Percentiles rank a stretch among this genome's conserved stretches.
Conservation (phyloP, 225 moss, liverwort and hornwort species). For the Polytrichum formosum region DNA sequence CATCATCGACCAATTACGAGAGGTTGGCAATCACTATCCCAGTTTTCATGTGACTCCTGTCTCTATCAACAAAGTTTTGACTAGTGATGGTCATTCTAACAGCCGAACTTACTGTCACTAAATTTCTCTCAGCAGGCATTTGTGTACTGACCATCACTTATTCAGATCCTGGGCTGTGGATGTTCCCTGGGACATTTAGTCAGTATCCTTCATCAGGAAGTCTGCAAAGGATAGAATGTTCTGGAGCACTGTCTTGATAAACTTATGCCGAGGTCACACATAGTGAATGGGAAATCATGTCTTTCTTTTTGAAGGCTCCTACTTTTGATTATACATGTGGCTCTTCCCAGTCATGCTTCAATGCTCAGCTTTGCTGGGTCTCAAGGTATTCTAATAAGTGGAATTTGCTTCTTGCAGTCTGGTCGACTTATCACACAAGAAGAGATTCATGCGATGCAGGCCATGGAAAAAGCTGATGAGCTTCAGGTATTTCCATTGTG, state of each 20-base stretch:
- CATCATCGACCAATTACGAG: constrained; percentile 72
- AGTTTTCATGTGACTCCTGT: not conserved
- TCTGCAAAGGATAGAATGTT: too few relatives aligned
- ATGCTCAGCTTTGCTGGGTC: not conserved
- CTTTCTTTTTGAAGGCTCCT: too few relatives aligned
- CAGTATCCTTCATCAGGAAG: too few relatives aligned
- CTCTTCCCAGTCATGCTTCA: too few relatives aligned
- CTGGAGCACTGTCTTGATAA: too few relatives aligned
- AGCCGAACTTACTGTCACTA: not conserved
- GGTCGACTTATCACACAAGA: constrained; percentile 68
- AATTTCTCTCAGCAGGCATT: not conserved
- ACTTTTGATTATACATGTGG: too few relatives aligned
- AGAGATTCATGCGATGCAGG: constrained; percentile 59
- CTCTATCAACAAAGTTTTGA: not conserved
- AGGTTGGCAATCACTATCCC: constrained; percentile 37
- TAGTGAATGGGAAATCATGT: too few relatives aligned
- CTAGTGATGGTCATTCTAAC: not conserved
- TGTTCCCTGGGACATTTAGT: too few relatives aligned
- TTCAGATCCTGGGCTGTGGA: too few relatives aligned
- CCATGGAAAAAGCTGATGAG: constrained; percentile 73
- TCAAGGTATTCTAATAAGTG: constrained; percentile 1
- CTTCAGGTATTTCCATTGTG: constrained; percentile 46
- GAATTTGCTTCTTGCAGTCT: constrained; percentile 40
- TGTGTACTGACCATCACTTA: too few relatives aligned
- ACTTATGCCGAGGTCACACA: too few relatives aligned